phyloP scores from a whole-genome alignment of 73 alveolate genomes.

The Paramecium tetraurelia region DNA sequence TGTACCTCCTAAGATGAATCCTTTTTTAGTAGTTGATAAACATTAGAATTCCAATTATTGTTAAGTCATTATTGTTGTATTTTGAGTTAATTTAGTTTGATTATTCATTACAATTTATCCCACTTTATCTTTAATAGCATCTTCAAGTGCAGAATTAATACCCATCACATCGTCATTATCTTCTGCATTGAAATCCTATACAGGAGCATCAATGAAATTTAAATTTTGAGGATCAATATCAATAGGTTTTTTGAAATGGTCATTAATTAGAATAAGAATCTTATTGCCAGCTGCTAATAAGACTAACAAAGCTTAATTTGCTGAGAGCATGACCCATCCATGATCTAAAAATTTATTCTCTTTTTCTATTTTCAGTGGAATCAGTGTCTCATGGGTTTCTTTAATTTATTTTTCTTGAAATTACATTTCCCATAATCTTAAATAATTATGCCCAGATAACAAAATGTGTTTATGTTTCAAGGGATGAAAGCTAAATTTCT shows the following conservation, averaged over 20 bases:
- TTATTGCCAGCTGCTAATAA: conserved; percentile 58
- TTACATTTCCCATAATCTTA: conserved; percentile 62
- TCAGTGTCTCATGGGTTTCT: conserved; percentile 51
- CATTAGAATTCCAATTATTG: conserved; percentile 43
- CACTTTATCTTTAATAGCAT: conserved; percentile 47
- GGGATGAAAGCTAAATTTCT: conserved; percentile 58
- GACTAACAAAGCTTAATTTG: conserved; percentile 39
- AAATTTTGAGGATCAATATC: conserved; percentile 58
- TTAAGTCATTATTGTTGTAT: background rate
- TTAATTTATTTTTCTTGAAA: conserved; percentile 47
- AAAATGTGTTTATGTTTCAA: conserved; percentile 8
- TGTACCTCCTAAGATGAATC: conserved; percentile 58
- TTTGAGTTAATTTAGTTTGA: conserved; percentile 23
- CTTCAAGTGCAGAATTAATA: conserved; percentile 50
- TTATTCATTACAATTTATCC: background rate
- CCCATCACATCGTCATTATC: conserved; percentile 61
- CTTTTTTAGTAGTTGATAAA: conserved; percentile 56
- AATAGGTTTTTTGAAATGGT: conserved; percentile 48
- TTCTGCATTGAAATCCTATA: conserved; percentile 51
- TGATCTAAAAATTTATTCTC: conserved; percentile 62
- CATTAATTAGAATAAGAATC: conserved; percentile 39
- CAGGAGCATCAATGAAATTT: conserved; percentile 61
- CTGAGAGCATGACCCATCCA: conserved; percentile 51
- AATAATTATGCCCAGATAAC: conserved; percentile 57
- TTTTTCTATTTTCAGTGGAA: conserved; percentile 56